Evolutionary conservation across 805 yeast genomes (phyloP).

Genomic region (Maudiozyma barnettii): DNA sequence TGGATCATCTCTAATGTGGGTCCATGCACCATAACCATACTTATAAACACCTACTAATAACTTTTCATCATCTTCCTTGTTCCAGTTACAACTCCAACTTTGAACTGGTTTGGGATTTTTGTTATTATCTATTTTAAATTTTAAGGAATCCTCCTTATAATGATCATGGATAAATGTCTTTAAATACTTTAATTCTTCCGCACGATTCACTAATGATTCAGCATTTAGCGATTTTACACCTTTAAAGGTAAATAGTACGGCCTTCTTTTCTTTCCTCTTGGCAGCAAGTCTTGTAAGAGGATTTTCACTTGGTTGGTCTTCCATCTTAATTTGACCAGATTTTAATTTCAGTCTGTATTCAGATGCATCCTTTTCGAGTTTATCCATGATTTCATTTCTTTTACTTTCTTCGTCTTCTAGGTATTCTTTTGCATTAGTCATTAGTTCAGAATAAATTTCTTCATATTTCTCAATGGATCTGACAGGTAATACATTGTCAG

Average conservation of each 20-base stretch:
- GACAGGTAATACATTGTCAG: conserved; percentile 81
- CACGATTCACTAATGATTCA: conserved; percentile 72
- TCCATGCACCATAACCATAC: conserved; percentile 96
- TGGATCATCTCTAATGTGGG: conserved; percentile 91
- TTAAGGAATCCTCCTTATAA: conserved; percentile 43
- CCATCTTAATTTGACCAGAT: conserved; percentile 27
- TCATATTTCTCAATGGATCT: conserved; percentile 73
- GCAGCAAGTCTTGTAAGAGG: conserved; percentile 47
- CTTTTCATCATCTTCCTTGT: conserved; percentile 72
- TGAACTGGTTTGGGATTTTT: conserved; percentile 67
- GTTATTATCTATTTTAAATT: conserved; percentile 43
- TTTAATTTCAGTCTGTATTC: conserved; percentile 42
- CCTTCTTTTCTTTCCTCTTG: conserved; percentile 78
- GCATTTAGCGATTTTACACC: conserved; percentile 88
- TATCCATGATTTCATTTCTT: conserved; percentile 44
- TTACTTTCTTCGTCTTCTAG: conserved; percentile 58
- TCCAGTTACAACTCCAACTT: conserved; percentile 91
- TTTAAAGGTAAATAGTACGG: conserved; percentile 77
- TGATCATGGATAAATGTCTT: conserved; percentile 43
- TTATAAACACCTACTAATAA: conserved; percentile 77
- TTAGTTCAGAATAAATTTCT: conserved; percentile 65
- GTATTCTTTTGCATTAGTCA: conserved; percentile 48
- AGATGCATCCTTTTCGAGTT: conserved; percentile 49
- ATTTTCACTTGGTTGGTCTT: conserved; percentile 29
- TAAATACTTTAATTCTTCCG: conserved; percentile 69